phyloP scores from a whole-genome alignment of 306 rosid genomes.

The Inga laurina region DNA sequence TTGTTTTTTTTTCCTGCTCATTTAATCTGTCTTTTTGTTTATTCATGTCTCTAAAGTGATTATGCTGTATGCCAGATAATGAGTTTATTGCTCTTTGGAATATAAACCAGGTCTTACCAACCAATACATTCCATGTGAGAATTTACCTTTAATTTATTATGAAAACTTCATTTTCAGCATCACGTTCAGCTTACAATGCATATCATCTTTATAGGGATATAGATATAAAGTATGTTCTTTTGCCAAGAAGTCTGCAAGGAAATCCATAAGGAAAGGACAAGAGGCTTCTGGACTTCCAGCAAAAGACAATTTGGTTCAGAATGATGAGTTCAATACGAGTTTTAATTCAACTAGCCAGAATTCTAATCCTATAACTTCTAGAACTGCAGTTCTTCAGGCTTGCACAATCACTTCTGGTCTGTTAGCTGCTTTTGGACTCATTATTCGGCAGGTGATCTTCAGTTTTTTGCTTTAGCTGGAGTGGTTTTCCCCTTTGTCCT shows the following conservation, averaged over 20 bases:
- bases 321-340: conserved; percentile 38
- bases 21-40: not conserved
- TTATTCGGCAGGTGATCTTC: conserved; percentile 67
- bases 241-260: conserved; percentile 64
- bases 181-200: not conserved
- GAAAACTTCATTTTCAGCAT: not conserved
- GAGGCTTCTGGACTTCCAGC: conserved; percentile 44
- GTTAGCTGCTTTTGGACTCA: conserved; percentile 69
- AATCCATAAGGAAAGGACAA: conserved; percentile 41
- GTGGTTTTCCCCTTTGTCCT: not conserved
- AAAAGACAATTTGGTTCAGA: conserved; percentile 46
- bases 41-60: conserved; percentile 18
- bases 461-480: conserved; percentile 15
- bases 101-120: conserved; percentile 31
- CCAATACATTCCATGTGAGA: conserved; percentile 40
- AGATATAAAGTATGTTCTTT: conserved; percentile 43
- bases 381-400: conserved; percentile 79
- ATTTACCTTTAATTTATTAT: conserved; percentile 1
- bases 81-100: conserved; percentile 24
- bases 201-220: conserved; percentile 41
- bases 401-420: conserved; percentile 73
- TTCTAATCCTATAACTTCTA: conserved; percentile 48
- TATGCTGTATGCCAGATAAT: conserved; percentile 41
- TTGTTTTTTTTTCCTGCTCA: not conserved
- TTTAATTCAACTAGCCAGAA: conserved; percentile 45